Percentiles rank a stretch among this genome's conserved stretches.
These are phyloP conservation scores for Eucalyptus rudis DNA, from an alignment of 345 rosid species.

Conservation along the genomic window DNA sequence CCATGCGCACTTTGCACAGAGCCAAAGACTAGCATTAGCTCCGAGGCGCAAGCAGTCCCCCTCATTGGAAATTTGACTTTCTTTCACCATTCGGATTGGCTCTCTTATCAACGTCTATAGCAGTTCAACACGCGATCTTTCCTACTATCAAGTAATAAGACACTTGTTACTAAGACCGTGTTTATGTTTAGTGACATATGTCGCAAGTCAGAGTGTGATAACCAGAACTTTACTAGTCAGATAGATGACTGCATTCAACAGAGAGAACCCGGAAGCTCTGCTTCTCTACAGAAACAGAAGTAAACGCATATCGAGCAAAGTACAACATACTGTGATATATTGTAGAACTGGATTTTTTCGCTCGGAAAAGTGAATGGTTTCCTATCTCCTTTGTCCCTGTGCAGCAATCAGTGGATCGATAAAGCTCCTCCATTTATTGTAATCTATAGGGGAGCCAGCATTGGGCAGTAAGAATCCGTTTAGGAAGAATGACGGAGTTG, in stretches of 20 bases:
- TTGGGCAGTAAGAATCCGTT: conserved; percentile 28
- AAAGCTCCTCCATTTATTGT: conserved; percentile 22
- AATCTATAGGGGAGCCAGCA: conserved; percentile 20
- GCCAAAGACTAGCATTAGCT: neutral
- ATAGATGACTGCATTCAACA: neutral
- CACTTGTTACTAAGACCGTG: neutral
- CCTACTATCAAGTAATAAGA: neutral
- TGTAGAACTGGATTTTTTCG: neutral
- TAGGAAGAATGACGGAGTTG: conserved; percentile 29
- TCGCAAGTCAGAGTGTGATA: neutral
- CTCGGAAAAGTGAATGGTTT: neutral
- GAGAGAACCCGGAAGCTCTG: neutral
- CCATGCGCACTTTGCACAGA: neutral
- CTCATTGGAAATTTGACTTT: neutral
- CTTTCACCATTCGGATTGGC: neutral
- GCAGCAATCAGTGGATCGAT: conserved; percentile 21
- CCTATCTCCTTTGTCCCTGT: neutral
- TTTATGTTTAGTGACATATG: neutral
- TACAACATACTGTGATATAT: accelerated
- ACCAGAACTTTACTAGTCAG: neutral
- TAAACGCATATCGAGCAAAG: neutral
- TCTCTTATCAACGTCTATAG: neutral
- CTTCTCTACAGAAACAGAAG: neutral
- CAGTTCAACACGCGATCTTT: neutral
- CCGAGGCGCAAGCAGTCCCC: neutral